These are phyloP conservation scores for Acanthamoeba divionensis DNA, from an alignment of 208 protist species.

Conservation along the genomic window DNA sequence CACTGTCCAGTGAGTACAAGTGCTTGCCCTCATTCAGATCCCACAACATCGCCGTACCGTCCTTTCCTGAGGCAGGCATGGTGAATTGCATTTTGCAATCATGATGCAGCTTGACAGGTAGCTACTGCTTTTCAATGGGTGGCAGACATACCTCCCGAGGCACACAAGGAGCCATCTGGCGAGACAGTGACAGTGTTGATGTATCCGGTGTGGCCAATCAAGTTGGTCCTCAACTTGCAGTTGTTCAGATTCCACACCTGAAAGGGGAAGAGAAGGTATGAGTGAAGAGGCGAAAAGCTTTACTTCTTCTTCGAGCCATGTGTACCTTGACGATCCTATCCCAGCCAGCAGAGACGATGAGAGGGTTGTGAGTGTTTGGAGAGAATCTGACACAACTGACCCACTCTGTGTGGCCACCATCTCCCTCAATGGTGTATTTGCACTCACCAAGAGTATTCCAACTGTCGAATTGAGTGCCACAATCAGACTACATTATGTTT, in stretches of 20 bases:
- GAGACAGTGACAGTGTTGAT: slow-evolving; percentile 97
- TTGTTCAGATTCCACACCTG: slow-evolving; percentile 93
- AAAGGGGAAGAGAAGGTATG: not conserved
- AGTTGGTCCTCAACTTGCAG: slow-evolving; percentile 90
- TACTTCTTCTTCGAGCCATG: too few relatives aligned
- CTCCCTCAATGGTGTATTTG: slow-evolving; percentile 93
- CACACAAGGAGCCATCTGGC: slow-evolving; percentile 98
- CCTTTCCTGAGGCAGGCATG: too few relatives aligned
- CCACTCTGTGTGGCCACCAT: slow-evolving; percentile 95
- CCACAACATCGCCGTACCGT: slow-evolving; percentile 96
- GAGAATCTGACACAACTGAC: slow-evolving; percentile 98
- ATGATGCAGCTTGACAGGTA: too few relatives aligned
- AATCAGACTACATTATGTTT: too few relatives aligned
- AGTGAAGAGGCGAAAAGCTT: not conserved
- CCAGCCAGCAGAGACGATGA: slow-evolving; percentile 96
- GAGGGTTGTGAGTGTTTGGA: slow-evolving; percentile 87
- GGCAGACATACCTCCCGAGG: slow-evolving; percentile 97
- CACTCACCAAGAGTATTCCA: slow-evolving; percentile 99
- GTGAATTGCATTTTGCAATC: too few relatives aligned
- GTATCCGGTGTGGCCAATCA: slow-evolving; percentile 96
- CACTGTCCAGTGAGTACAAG: slow-evolving; percentile 93
- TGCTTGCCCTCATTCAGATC: slow-evolving; percentile 95
- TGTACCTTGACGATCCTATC: slow-evolving; percentile 95
- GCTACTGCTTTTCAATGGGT: too few relatives aligned
- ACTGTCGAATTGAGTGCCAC: too few relatives aligned